Evolutionary conservation across 2,329 filamentous ascomycete species (phyloP), one percentile per base, ranked within the genome.

Genomic region (Ascosphaera apis): DNA sequence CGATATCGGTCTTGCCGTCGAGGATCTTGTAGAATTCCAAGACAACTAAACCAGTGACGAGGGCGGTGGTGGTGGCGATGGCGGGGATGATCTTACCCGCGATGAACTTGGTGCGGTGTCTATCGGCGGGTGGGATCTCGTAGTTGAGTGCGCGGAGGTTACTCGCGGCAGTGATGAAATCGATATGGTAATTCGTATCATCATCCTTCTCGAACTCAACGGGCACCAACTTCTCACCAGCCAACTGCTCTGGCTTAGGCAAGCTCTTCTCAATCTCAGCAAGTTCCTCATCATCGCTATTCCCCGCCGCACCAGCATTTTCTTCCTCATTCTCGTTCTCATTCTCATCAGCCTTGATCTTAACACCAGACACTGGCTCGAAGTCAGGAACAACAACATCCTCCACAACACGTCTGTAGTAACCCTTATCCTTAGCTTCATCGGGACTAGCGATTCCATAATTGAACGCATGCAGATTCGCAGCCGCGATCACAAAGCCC

Each of bases 181-280:
- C 88, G 48, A 98, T 98, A 63, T 98, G 88, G 57, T 88, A 72
- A 57, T 98, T 98, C 35, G 77, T 81, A 55, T 98, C 91, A 48
- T 98, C 88, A 44, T 98, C 88, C 66, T 98, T 98, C 60, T 98
- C 83, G 48, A 98, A 98, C 48, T 95, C 88, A 4, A 95, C 88
- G 2, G 86, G 80, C 38, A 74, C 72, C 36, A 98, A 63, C 58
- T 84, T 84, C 67, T 91, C 91, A 23, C 82, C 83, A 17, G 80
- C 76, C 35, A 98, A 62, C 30, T 73, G 72, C 52, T 77, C 84
- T 12, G 86, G 74, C 3, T 75, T 62, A 1, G 88, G 88, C 21
- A 98, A 65, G 41, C 70, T 68, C 12, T 69, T 62, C 12, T 73
- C 66, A 34, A 98, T 70, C 41, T 71, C 67, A 44, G 80, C 62